Base-by-base conservation (phyloP, 805 yeast species). In the Aciculoconidium aculeatum region DNA sequence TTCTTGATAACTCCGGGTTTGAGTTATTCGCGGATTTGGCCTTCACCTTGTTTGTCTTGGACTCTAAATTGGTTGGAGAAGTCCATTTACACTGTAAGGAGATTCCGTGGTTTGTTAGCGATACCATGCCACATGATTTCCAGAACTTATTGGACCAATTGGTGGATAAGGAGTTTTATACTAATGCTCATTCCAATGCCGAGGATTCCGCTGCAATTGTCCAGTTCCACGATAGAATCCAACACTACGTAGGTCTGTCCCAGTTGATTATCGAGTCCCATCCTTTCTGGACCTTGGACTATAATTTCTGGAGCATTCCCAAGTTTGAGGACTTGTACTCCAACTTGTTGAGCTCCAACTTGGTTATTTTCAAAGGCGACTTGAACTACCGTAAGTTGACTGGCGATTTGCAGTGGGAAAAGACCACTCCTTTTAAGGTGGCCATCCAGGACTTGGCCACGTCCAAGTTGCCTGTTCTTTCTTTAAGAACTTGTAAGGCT, bases 91-190 rank as follows among this genome's bases (percentile, higher is more conserved):
- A 92, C 55, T 86, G 94, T 40, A 92, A 92, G 55, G 75, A 77
- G 29, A 72, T 87, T 36, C 96, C 97, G 18, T 92, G 97, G 94
- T 90, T 92, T 80, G 97, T 92, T 11, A 84, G 95, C 42, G 99
- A 92, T 55, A 94, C 92, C 6, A 77, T 87, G 76, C 73, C 84
- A 16, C 77, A 77, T 47, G 99, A 92, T 58, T 76, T 85, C 36
- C 63, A 65, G 25, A 49, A 67, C 17, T 62, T 85, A 30, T 40
- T 84, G 11, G 42, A 56, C 8, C 84, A 83, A 45, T 58, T 88
- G 43, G 51, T 46, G 15, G 72, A 79, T 42, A 42, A 62, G 5
- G 27, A 48, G 5, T 65, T 75, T 38, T 85, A 80, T 61, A 60
- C 67, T 4, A 65, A 67, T 7, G 45, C 55, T 21, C 46, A 49